A percentile compares a stretch with the other conserved stretches of the same genome.
phyloP scores from a whole-genome alignment of 140 eudicot genomes.

The Cichorium intybus region DNA sequence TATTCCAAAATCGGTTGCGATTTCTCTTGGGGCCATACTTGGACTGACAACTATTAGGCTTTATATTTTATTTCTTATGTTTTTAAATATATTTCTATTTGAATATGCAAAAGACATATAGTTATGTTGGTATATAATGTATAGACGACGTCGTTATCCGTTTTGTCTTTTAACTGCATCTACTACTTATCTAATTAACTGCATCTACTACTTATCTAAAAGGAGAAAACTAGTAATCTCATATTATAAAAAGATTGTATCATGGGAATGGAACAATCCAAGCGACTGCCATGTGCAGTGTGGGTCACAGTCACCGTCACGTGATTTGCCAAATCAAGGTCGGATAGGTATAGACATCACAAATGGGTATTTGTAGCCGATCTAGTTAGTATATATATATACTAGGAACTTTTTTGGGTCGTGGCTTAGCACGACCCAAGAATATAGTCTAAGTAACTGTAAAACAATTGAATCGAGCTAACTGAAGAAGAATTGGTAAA shows the following conservation, averaged over 20 bases:
- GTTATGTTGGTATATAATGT: neutral
- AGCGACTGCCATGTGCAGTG: conserved; percentile 34
- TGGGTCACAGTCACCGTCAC: conserved; percentile 32
- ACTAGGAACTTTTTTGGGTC: no score
- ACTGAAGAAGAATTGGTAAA: no score
- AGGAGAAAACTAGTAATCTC: neutral
- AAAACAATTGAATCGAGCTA: no score
- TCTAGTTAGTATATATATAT: neutral
- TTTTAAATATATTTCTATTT: neutral
- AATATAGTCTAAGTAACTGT: no score
- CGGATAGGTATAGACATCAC: conserved; percentile 30
- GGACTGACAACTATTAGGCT: neutral
- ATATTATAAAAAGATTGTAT: conserved; percentile 12
- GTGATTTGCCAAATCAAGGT: conserved; percentile 39
- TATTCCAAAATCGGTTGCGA: neutral
- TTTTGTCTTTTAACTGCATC: neutral
- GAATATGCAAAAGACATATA: neutral
- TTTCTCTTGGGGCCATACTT: conserved; percentile 4
- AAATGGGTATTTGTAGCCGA: conserved; percentile 10
- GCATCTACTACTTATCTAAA: neutral
- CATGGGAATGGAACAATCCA: conserved; percentile 36
- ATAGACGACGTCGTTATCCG: neutral
- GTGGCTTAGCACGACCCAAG: no score
- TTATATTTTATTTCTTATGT: neutral
- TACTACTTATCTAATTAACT: neutral